Evolutionary conservation across 2,329 filamentous ascomycete genomes (phyloP).

Genomic region (Trichothecium roseum): DNA sequence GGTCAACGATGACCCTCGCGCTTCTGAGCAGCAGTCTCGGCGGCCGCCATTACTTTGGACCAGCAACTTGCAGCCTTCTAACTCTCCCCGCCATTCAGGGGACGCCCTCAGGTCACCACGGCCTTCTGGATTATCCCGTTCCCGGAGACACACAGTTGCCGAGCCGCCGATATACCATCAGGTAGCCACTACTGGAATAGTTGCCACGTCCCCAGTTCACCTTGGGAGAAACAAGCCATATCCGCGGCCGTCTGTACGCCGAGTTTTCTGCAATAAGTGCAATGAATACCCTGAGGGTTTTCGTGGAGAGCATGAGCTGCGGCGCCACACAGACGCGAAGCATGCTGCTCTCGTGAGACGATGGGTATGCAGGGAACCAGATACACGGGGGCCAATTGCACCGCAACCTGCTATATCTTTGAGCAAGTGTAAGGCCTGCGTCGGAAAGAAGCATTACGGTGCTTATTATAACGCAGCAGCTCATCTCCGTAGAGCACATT

Average conservation of each 20-base stretch:
- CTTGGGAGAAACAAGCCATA: too few relatives aligned
- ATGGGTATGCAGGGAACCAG: slow-evolving; percentile 46
- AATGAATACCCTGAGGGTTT: slow-evolving; percentile 78
- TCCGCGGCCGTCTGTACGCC: slow-evolving; percentile 50
- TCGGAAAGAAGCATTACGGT: slow-evolving; percentile 45
- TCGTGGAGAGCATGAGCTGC: slow-evolving; percentile 78
- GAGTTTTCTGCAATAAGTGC: slow-evolving; percentile 69
- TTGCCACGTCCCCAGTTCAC: too few relatives aligned
- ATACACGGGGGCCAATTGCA: slow-evolving; percentile 20
- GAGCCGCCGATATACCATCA: too few relatives aligned
- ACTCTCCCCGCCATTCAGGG: too few relatives aligned
- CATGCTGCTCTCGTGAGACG: slow-evolving; percentile 43
- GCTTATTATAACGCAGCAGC: slow-evolving; percentile 50
- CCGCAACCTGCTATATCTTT: slow-evolving; percentile 41
- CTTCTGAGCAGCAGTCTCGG: not conserved
- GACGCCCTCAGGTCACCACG: too few relatives aligned
- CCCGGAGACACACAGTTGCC: too few relatives aligned
- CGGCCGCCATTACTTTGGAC: not conserved
- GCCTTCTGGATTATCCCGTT: too few relatives aligned
- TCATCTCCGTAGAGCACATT: slow-evolving; percentile 47
- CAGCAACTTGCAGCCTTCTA: too few relatives aligned
- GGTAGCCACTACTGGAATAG: too few relatives aligned
- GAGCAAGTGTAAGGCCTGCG: slow-evolving; percentile 45
- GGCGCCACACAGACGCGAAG: slow-evolving; percentile 53
- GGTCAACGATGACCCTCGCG: not conserved